These are phyloP conservation scores for Eucalyptus curtisii DNA, from an alignment of 345 rosid genomes.

Conservation along the genomic window DNA sequence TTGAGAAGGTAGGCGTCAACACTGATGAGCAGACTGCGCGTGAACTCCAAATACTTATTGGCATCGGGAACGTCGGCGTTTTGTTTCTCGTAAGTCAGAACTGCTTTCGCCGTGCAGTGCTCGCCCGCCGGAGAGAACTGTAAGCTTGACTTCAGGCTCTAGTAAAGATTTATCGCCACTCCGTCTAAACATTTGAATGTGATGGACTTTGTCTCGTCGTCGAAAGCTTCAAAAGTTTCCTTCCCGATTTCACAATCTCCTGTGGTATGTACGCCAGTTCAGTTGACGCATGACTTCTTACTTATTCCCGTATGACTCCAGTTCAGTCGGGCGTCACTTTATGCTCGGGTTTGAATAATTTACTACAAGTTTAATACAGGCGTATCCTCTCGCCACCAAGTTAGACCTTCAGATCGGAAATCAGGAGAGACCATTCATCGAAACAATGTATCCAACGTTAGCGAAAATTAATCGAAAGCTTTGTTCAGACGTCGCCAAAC, in stretches of 20 bases:
- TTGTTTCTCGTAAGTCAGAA: neutral
- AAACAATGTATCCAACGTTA: neutral
- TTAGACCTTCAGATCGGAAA: neutral
- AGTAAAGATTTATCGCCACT: neutral
- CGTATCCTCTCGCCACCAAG: neutral
- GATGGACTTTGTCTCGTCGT: neutral
- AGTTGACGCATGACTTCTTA: neutral
- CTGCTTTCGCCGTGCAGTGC: accelerated
- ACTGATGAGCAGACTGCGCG: neutral
- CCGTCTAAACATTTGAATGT: neutral
- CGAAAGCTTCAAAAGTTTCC: neutral
- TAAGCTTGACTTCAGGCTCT: neutral
- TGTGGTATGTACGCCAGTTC: neutral
- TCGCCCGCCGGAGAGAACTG: neutral
- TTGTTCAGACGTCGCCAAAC: neutral
- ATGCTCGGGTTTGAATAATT: neutral
- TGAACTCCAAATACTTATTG: neutral
- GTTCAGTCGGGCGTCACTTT: neutral
- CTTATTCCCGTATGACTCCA: neutral
- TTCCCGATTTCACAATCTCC: neutral
- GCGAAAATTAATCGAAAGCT: neutral
- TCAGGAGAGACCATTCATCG: neutral
- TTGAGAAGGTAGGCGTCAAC: neutral
- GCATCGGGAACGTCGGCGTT: neutral
- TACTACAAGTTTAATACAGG: neutral